Base-by-base conservation (phyloP, 306 rosid genomes). In the Morella rubra region DNA sequence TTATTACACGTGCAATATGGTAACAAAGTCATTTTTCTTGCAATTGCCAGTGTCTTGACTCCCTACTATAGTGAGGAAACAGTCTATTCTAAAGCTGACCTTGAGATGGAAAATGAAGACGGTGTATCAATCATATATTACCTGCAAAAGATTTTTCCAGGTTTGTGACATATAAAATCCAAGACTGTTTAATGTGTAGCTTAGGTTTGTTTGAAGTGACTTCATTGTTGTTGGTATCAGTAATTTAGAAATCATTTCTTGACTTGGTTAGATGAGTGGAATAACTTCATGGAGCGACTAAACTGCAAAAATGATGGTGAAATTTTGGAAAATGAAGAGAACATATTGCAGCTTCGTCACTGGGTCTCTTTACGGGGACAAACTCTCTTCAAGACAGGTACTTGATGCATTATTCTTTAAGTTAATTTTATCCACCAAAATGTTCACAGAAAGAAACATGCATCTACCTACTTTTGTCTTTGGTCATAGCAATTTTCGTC, bases 51-150 rank as follows among this genome's bases (percentile, higher is more conserved):
- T 76, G 96, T 95, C 82, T 71, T 95, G 84, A 95, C 99, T 73
- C 99, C 99, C 60, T 95, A 95, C 93, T 95, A 95, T 52, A 90
- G 97, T 80, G 99, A 95, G 83, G 99, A 95, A 93, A 92, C 97
- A 53, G 90, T 95, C 72, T 95, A 90, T 75, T 95, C 99, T 20
- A 92, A 92, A 87, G 76, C 83, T 75, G 99, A 95, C 84, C 97
- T 95, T 68, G 99, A 92, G 88, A 82, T 92, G 79, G 97, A 95
- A 82, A 95, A 95, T 74, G 99, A 95, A 89, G 99, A 95, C 81
- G 99, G 99, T 71, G 85, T 95, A 44, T 95, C 99, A 79, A 87
- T 92, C 80, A 85, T 95, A 77, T 95, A 86, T 84, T 95, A 95
- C 89, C 87, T 95, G 82, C 99, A 95, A 81, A 95, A 95, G 86